A percentile compares a stretch with the other conserved stretches of the same genome.
phyloP scores from a whole-genome alignment of 1,139 yeast genomes.

The Hansenula sp. region DNA sequence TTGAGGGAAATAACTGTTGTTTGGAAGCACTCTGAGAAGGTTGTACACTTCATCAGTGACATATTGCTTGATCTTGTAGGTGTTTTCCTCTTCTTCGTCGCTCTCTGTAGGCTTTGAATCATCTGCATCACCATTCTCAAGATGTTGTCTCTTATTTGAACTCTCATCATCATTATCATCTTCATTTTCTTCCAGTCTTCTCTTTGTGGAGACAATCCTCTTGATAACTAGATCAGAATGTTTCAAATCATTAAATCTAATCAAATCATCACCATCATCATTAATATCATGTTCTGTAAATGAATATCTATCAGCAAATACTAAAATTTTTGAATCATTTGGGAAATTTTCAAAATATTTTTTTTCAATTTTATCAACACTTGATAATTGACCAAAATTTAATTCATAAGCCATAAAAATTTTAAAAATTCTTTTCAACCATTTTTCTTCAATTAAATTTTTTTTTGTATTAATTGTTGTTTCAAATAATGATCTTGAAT shows the following conservation, averaged over 20 bases:
- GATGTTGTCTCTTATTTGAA: neutral
- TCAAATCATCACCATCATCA: constrained; percentile 16
- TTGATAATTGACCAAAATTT: constrained; percentile 62
- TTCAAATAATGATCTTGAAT: constrained; percentile 81
- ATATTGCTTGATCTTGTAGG: constrained; percentile 24
- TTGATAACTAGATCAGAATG: constrained; percentile 2
- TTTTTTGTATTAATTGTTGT: constrained; percentile 36
- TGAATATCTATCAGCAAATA: constrained; percentile 35
- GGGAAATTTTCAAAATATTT: constrained; percentile 68
- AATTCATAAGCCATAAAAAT: constrained; percentile 51
- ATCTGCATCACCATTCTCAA: neutral
- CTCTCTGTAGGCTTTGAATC: neutral
- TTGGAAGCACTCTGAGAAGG: constrained; percentile 45
- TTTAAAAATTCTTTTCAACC: constrained; percentile 39
- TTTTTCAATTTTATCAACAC: constrained; percentile 60
- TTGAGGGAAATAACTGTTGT: constrained; percentile 1
- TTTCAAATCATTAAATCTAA: constrained; percentile 16
- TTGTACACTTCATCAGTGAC: constrained; percentile 48
- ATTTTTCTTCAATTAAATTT: constrained; percentile 18
- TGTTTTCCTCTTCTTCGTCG: neutral
- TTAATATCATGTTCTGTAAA: constrained; percentile 23
- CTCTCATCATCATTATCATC: constrained; percentile 2
- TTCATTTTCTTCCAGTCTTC: constrained; percentile 8
- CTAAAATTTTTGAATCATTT: constrained; percentile 34
- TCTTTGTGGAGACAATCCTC: constrained; percentile 6